Base-by-base conservation (phyloP, 768 basidiomycete species). In the Russula foetens region DNA sequence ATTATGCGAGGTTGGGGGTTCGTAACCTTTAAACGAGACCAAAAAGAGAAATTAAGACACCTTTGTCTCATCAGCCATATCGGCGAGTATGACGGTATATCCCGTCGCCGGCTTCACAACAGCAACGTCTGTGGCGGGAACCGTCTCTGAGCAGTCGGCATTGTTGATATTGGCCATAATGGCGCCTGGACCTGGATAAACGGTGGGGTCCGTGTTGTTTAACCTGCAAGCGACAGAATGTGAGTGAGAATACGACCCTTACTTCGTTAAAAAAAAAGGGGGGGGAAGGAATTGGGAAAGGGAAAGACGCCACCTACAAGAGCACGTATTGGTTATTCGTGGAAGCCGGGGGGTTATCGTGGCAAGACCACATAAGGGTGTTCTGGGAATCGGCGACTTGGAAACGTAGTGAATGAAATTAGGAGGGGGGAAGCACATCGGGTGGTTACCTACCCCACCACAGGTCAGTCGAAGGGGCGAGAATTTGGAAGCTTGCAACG, bases 361-460 rank as follows among this genome's bases (percentile, higher is more conserved):
- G 38, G 72, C 86, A 88, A 2, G 74, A 75, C 86, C 86, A 88
- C 2, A 71, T 66, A 45, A 88, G 67, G n/a, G 75, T 76, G 69
- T 88, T 88, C n/a, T 50, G 24, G 9, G 83, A 81, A 54, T 75
- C 63, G 11, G 81, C 77, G 58, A 88, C 86, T 88, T 66, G 5
- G 50, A n/a, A 58, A 52, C 29, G 29, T 19, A 33, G 45, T 19
- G 31, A 41, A 49, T 39, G 53, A 52, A 43, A 9, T 47, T 45
- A 50, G 28, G 17, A 49, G 53, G 38, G 48, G 56, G 23, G 46
- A 43, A 35, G 46, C 9, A 7, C 15, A 21, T 8, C 52, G 11
- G 7, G 53, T 55, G 24, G 35, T 29, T 15, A 77, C 82, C 52
- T 60, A 86, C 85, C 80, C 85, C 85, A 86, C 84, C 84, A 86